Conservation (phyloP, 108 stramenopile genomes). For the Mediolabrus comicus region DNA sequence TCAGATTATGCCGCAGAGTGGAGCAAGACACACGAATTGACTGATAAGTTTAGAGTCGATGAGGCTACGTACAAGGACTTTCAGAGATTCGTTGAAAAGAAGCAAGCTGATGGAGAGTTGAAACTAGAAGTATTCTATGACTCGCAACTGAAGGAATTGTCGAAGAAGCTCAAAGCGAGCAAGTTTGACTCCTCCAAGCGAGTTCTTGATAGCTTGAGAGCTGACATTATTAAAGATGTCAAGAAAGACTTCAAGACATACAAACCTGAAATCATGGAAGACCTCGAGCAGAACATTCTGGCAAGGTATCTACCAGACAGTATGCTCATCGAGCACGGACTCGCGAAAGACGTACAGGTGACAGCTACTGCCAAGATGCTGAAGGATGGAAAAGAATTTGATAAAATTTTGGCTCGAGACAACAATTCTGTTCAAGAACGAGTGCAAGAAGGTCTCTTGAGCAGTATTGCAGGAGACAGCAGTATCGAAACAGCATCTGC, state of each 20-base stretch:
- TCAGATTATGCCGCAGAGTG: slow-evolving; percentile 87
- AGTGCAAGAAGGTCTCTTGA: not conserved
- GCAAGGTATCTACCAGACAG: slow-evolving; percentile 83
- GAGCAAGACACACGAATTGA: slow-evolving; percentile 67
- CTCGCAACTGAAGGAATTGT: slow-evolving; percentile 62
- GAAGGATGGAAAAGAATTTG: slow-evolving; percentile 56
- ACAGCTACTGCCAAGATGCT: slow-evolving; percentile 66
- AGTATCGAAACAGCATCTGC: slow-evolving; percentile 7
- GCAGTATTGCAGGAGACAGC: not conserved
- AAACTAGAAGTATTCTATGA: slow-evolving; percentile 76
- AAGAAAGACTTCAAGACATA: slow-evolving; percentile 82
- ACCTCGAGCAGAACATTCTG: slow-evolving; percentile 72
- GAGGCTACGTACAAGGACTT: slow-evolving; percentile 76
- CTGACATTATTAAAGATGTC: slow-evolving; percentile 69
- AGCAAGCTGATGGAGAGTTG: slow-evolving; percentile 68
- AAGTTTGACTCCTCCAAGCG: slow-evolving; percentile 65
- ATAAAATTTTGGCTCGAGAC: slow-evolving; percentile 65
- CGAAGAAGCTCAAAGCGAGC: slow-evolving; percentile 63
- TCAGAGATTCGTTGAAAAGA: slow-evolving; percentile 64
- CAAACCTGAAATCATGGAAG: slow-evolving; percentile 85
- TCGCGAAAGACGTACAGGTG: slow-evolving; percentile 71
- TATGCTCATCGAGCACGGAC: slow-evolving; percentile 74
- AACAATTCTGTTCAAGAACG: not conserved
- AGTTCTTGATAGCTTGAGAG: slow-evolving; percentile 67
- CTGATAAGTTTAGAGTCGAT: slow-evolving; percentile 76